Evolutionary conservation across 2,329 filamentous ascomycete species (phyloP).

Genomic region (Calonectria montana): DNA sequence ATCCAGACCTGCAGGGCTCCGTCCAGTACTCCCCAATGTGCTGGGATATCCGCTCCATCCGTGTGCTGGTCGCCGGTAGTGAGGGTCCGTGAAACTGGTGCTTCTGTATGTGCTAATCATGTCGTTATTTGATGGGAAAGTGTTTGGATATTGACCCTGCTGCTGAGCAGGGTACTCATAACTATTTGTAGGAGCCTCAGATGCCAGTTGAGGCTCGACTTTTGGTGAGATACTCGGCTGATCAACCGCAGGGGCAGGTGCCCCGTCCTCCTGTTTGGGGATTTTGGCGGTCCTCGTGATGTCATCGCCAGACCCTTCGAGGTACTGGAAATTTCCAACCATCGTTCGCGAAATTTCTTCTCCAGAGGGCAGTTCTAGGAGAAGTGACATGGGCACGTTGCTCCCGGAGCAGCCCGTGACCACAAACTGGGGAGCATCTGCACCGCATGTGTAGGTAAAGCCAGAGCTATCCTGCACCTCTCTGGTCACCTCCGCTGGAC

Average conservation of each 20-base stretch:
- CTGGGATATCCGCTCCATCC: constrained; percentile 59
- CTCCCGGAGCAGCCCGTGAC: constrained; percentile 61
- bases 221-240: constrained; percentile 56
- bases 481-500: constrained; percentile 69
- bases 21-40: constrained; percentile 54
- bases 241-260: constrained; percentile 51
- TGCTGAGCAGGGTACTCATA: constrained; percentile 58
- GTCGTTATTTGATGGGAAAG: constrained; percentile 58
- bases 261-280: constrained; percentile 50
- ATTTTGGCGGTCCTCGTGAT: constrained; percentile 53
- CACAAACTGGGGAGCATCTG: constrained; percentile 74
- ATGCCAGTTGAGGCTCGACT: constrained; percentile 51
- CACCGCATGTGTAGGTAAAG: constrained; percentile 78
- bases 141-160: constrained; percentile 51
- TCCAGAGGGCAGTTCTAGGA: constrained; percentile 63
- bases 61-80: constrained; percentile 53
- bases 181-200: constrained; percentile 56
- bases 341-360: constrained; percentile 64
- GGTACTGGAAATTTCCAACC: constrained; percentile 61
- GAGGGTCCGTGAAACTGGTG: constrained; percentile 61
- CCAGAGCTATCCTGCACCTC: constrained; percentile 66
- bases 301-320: constrained; percentile 61
- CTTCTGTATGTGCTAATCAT: constrained; percentile 69
- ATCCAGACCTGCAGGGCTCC: constrained; percentile 57
- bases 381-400: constrained; percentile 66